Evolutionary conservation across 2,329 filamentous ascomycete species (phyloP).

Genomic region (Botrytis pseudocinerea): DNA sequence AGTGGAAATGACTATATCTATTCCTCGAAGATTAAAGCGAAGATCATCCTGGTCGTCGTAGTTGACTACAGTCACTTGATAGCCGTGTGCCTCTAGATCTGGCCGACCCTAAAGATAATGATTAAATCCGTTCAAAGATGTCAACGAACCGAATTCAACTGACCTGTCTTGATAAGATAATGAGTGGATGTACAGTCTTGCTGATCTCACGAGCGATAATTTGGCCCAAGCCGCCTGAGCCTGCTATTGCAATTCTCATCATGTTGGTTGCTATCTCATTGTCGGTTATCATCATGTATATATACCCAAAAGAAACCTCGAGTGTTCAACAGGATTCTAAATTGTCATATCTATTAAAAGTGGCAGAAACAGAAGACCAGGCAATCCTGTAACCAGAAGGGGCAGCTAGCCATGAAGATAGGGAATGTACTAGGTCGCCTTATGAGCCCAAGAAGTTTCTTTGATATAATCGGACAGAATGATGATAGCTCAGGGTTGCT

Average conservation of each 20-base stretch:
- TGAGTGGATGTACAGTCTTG: conserved; percentile 64
- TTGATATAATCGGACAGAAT: conserved; percentile 29
- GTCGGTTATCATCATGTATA: background rate
- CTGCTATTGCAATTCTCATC: conserved; percentile 63
- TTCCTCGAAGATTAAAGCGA: conserved; percentile 65
- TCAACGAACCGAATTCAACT: conserved; percentile 34
- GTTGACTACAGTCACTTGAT: conserved; percentile 69
- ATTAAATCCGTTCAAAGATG: background rate
- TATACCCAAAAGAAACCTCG: background rate
- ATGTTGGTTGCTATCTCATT: conserved; percentile 29
- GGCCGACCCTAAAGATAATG: conserved; percentile 41
- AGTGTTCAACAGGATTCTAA: background rate
- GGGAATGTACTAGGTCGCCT: conserved; percentile 28
- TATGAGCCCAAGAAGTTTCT: conserved; percentile 31
- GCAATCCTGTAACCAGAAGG: conserved; percentile 3
- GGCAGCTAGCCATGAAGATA: background rate
- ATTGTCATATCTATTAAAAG: background rate
- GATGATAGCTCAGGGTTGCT: background rate
- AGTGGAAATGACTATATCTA: conserved; percentile 75
- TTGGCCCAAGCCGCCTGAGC: conserved; percentile 59
- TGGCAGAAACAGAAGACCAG: background rate
- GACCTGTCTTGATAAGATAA: conserved; percentile 69
- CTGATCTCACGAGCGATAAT: conserved; percentile 60
- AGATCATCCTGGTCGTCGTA: conserved; percentile 61
- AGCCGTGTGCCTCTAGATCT: conserved; percentile 45